These are phyloP conservation scores for Globisporangium alternatum DNA, from an alignment of 352 stramenopile species.

Conservation along the genomic window DNA sequence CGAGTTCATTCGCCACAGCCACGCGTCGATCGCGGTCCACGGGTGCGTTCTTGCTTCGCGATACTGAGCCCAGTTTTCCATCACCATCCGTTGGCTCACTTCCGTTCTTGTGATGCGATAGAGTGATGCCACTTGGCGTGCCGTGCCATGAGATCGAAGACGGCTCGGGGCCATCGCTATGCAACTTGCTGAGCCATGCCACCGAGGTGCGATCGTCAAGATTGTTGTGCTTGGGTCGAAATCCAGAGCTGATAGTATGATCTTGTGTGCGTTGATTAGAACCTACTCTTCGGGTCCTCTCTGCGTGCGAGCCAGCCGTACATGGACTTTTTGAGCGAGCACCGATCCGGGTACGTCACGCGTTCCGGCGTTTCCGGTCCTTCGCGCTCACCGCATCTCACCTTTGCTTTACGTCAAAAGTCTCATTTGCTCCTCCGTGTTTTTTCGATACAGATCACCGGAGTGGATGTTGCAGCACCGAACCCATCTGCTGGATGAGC, in stretches of 20 bases:
- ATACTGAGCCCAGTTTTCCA: background rate
- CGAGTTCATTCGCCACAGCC: constrained; percentile 47
- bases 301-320: constrained; percentile 44
- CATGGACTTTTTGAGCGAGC: constrained; percentile 55
- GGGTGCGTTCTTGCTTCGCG: constrained; percentile 30
- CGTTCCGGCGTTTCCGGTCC: background rate
- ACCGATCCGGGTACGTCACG: constrained; percentile 37
- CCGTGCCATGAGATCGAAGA: constrained; percentile 52
- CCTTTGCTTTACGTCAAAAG: background rate
- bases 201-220: constrained; percentile 35
- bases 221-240: too few relatives aligned
- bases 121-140: constrained; percentile 43
- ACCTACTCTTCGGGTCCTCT: constrained; percentile 44
- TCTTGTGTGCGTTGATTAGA: constrained; percentile 22
- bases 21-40: constrained; percentile 61
- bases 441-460: constrained; percentile 38
- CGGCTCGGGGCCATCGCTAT: constrained; percentile 49
- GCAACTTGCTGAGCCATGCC: constrained; percentile 57
- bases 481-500: constrained; percentile 36
- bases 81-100: background rate
- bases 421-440: background rate
- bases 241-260: too few relatives aligned
- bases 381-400: background rate
- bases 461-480: constrained; percentile 47
- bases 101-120: constrained; percentile 16